Evolutionary conservation across 163 green algal genomes (phyloP), one percentile per base, ranked within the genome.

Genomic region (Volvox carteri): DNA sequence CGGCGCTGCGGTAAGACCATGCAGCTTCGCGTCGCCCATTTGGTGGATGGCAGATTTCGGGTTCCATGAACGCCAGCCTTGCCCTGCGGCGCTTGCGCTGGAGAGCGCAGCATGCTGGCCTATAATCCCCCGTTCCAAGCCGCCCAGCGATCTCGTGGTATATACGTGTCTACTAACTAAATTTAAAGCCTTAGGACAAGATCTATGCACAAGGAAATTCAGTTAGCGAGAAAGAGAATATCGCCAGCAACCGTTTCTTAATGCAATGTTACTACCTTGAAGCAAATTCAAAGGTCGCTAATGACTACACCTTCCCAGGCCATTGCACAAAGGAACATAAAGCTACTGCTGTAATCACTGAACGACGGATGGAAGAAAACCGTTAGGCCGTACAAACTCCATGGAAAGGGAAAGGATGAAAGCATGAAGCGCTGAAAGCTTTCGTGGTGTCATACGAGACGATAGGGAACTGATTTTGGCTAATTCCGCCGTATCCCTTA

Each of bases 61-160:
- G 48, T 7, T 70, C 41, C 46, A 68, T 70, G 46, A 14, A 41
- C 75, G 75, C 75, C 48, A 70, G 75, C 23, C 73, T 65, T 68
- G 30, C 50, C 48, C 48, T 84, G 48, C n/a, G 39, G 37, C 25
- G 9, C 33, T 58, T 86, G 78, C 78, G 41, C 58, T 48, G 78
- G 78, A 86, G 78, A 21, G 78, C 78, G 78, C 78, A 86, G 78
- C 78, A 86, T 86, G 14, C 75, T 84, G 41, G 75, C 2, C 39
- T 28, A 23, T 65, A 12, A 54, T 78, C 37, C 70, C 70, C 70
- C 70, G 70, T 14, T 37, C 37, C 54, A 52, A 56, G 70, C 39
- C 70, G 39, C 70, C 37, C 70, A 30, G n/a, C n/a, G n/a, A n/a
- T n/a, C n/a, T n/a, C n/a, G n/a, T n/a, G n/a, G n/a, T n/a, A n/a